Evolutionary conservation across 2,329 filamentous ascomycete genomes (phyloP).

Genomic region (Scortechinia acanthostroma): DNA sequence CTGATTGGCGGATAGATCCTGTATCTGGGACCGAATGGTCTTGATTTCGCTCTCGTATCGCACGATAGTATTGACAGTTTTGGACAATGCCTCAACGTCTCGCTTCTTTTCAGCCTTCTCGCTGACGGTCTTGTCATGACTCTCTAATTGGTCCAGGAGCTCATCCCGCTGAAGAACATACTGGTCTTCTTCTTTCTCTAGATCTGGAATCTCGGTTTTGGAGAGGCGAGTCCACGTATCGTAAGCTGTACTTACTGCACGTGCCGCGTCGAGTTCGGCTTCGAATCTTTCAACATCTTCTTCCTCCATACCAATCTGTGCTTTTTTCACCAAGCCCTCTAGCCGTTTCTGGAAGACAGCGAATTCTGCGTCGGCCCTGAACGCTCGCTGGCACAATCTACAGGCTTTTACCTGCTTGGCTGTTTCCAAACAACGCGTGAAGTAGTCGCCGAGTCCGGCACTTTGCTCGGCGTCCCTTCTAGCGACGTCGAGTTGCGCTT

Average conservation of each 20-base stretch:
- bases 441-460: slow-evolving; percentile 66
- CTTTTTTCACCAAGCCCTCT: slow-evolving; percentile 57
- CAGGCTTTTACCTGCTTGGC: slow-evolving; percentile 68
- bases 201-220: slow-evolving; percentile 59
- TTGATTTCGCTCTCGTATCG: slow-evolving; percentile 68
- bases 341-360: slow-evolving; percentile 50
- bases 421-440: slow-evolving; percentile 56
- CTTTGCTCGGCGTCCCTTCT: slow-evolving; percentile 64
- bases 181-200: slow-evolving; percentile 56
- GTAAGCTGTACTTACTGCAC: slow-evolving; percentile 58
- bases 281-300: slow-evolving; percentile 45
- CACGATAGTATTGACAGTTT: slow-evolving; percentile 69
- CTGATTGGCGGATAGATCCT: slow-evolving; percentile 70
- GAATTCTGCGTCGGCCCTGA: slow-evolving; percentile 44
- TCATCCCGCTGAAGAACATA: slow-evolving; percentile 54
- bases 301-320: slow-evolving; percentile 54
- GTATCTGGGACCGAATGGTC: slow-evolving; percentile 66
- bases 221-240: slow-evolving; percentile 69
- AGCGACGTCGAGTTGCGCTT: slow-evolving; percentile 29
- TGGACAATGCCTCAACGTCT: slow-evolving; percentile 70
- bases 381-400: slow-evolving; percentile 66
- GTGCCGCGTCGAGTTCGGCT: slow-evolving; percentile 46
- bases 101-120: slow-evolving; percentile 58
- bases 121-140: slow-evolving; percentile 59
- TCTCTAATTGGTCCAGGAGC: slow-evolving; percentile 55